A percentile compares a stretch with the other conserved stretches of the same genome.
phyloP scores from a whole-genome alignment of 1,284 basidiomycete genomes.

The Sanguinoderma infundibulare region DNA sequence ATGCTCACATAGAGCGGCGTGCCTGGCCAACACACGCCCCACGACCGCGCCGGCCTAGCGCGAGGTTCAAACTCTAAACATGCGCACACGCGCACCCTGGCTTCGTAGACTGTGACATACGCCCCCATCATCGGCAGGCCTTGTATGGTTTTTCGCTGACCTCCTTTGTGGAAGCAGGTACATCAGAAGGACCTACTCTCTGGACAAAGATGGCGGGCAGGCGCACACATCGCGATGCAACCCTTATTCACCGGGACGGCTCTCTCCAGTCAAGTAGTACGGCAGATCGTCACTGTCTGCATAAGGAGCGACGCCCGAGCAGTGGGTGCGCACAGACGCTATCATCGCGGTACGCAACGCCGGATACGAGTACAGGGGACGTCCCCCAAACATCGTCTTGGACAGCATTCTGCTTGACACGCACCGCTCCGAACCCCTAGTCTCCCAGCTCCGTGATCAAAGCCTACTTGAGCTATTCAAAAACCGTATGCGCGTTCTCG shows the following conservation, averaged over 20 bases:
- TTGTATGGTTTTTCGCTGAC: too few relatives aligned
- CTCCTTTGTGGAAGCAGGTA: too few relatives aligned
- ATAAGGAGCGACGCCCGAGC: too few relatives aligned
- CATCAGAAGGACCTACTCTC: too few relatives aligned
- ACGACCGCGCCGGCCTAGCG: neutral
- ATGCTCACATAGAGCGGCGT: neutral
- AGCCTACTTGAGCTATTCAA: too few relatives aligned
- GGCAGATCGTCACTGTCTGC: too few relatives aligned
- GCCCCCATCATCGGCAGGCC: neutral
- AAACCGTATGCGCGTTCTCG: too few relatives aligned
- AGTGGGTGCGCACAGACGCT: neutral
- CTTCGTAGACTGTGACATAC: neutral
- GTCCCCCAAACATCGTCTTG: neutral
- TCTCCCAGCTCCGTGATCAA: too few relatives aligned
- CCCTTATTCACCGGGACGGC: too few relatives aligned
- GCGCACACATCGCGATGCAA: too few relatives aligned
- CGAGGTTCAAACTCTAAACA: neutral
- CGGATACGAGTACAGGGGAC: neutral
- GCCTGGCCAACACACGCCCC: neutral
- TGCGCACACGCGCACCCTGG: neutral
- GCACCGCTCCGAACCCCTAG: neutral
- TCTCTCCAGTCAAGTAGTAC: too few relatives aligned
- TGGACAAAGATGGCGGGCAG: too few relatives aligned
- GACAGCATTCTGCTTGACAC: neutral
- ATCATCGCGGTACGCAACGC: neutral